Base-by-base conservation (phyloP, 179 eudicot genomes). In the Nepenthes alata region DNA sequence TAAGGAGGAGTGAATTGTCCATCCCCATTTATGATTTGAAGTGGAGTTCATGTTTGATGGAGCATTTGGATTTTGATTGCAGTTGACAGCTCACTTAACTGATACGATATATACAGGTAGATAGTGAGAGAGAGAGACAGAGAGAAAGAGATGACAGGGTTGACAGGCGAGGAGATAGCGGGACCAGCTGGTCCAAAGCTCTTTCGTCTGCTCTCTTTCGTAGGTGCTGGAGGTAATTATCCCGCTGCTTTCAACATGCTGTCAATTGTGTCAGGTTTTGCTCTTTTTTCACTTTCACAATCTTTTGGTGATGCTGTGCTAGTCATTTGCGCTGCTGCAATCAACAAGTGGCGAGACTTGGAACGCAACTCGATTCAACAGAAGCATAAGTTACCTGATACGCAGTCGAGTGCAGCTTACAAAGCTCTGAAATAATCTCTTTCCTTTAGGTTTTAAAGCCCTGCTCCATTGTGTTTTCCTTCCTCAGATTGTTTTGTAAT, bases 301-400 rank as follows among this genome's bases (percentile, higher is more conserved):
- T 47, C 16, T 35, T 50, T 7, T 50, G 36, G 10, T 47, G 37
- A n/a, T 25, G 37, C 61, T 39, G 52, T 62, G 44, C 39, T 70
- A 81, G 85, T 71, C 63, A 13, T 81, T 41, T 68, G 66, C 49
- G 72, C 81, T 10, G 64, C 60, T 37, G 85, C 62, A 60, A 74
- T 74, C 58, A 78, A 81, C 71, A 81, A 78, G 70, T 78, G 83
- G 80, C 78, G 72, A 63, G 83, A 73, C 15, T 54, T 68, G 7
- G 77, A 81, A 47, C 60, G 45, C 2, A 75, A 78, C 47, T 68
- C 85, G 15, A 14, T 44, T 59, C 70, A 70, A 36, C 58, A 78
- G 60, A 70, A 71, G 39, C 72, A 77, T 11, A 47, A 59, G 14
- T 56, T 71, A 9, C 37, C 65, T 10, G 76, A 68, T 12, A 63